Evolutionary conservation across 345 rosid genomes (phyloP).

Genomic region (Gossypioides kirkii): DNA sequence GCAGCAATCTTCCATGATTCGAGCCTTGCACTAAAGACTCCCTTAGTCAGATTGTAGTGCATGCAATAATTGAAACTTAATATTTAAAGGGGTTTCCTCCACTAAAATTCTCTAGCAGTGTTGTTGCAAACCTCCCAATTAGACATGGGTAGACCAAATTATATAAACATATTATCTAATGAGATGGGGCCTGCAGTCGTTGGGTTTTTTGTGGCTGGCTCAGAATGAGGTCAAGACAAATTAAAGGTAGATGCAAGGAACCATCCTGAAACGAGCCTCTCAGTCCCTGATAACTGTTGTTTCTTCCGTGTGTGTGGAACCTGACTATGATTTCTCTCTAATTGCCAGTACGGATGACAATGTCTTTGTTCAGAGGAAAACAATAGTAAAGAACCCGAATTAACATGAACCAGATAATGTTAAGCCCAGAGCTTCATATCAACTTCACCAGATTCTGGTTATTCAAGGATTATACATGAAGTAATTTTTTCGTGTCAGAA

Average conservation of each 20-base stretch:
- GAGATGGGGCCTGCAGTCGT: background rate
- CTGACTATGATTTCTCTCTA: background rate
- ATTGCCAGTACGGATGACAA: background rate
- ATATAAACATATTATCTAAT: too few relatives aligned
- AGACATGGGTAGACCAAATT: too few relatives aligned
- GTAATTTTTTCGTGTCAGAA: background rate
- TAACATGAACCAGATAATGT: background rate
- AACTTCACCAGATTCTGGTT: constrained; percentile 20
- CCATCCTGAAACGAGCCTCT: too few relatives aligned
- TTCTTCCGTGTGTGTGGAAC: too few relatives aligned
- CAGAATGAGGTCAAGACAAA: background rate
- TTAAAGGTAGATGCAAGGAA: background rate
- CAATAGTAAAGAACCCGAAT: background rate
- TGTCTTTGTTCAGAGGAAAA: background rate
- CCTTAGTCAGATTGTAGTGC: too few relatives aligned
- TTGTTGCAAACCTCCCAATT: too few relatives aligned
- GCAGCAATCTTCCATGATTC: too few relatives aligned
- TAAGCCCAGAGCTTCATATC: constrained; percentile 15
- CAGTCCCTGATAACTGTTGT: too few relatives aligned
- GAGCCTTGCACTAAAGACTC: too few relatives aligned
- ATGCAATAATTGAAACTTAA: too few relatives aligned
- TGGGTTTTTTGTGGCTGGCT: background rate
- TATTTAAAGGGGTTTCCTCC: too few relatives aligned
- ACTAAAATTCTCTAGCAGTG: too few relatives aligned
- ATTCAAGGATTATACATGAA: constrained; percentile 10